Base-by-base conservation (phyloP, 352 stramenopile species). In the Plasmopara muralis region DNA sequence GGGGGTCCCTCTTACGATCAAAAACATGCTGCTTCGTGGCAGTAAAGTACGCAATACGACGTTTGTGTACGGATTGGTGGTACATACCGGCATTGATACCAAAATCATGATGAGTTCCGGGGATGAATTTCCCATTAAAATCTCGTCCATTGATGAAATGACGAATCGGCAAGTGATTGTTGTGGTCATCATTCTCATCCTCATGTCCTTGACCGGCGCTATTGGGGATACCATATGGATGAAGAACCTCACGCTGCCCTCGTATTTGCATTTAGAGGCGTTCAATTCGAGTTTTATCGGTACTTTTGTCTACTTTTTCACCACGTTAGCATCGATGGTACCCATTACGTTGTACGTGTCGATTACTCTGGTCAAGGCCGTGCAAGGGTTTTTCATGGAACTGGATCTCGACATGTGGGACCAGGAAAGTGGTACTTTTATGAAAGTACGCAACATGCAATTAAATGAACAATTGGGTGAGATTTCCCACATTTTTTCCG, bases 401-500 rank as follows among this genome's bases (percentile, higher is more conserved):
- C 42, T 56, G 4, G 85, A 95, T 61, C 49, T 93, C 14, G 74
- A 93, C 29, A 95, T 95, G 85, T 95, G 90, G 43, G 77, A 95
- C 38, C 64, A 62, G 37, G 81, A 84, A 41, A 85, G 59, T 20
- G 80, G 80, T 16, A 79, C 74, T 0, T 70, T 63, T 0, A 85
- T 96, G 61, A 69, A 83, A 10, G 93, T 85, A 9, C 74, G 85
- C 39, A 91, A 89, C 63, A 93, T 91, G 76, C 72, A 86, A 53
- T 62, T 95, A 12, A 95, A 95, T 44, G 85, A 95, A 38, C 79
- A 95, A 44, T 64, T 95, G 9, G 85, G 85, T 5, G 77, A 94
- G 47, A 92, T 99, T 43, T 94, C 97, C 42, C 97, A 99, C 66
- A 95, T 99, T 18, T 99, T 99, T 65, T 98, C 77, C 1, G 83